Base-by-base conservation (phyloP, 192 early-diverging fungal species). In the Coemansia sp. region DNA sequence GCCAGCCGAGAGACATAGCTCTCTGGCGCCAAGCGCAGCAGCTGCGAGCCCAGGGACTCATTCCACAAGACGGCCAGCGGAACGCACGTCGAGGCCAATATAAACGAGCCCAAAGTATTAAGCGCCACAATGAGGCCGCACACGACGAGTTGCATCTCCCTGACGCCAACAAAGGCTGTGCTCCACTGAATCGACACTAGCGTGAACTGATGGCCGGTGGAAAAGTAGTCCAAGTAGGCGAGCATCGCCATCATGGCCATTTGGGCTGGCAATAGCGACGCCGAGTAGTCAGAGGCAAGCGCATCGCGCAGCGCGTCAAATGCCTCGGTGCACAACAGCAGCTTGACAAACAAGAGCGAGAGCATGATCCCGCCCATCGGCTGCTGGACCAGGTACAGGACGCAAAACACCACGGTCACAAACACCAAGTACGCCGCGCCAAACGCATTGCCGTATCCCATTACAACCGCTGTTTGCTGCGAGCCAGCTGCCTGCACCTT, bases 101-200 rank as follows among this genome's bases (percentile, higher is more conserved):
- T 63, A 65, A 86, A 88, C 1, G 86, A 71, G 0, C 85, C 90
- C 22, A 97, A 77, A 0, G 94, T 94, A 49, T 95, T 94, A n/a
- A 94, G 60, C 15, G 71, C 67, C 19, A 99, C 87, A 35, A 94
- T 71, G 6, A 88, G 68, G 9, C 91, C 90, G 4, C 91, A 91
- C 27, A 89, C 58, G 9, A 86, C 59, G 57, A 87, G 89, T 60
- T 90, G 88, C 72, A 92, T 84, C 20, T 92, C 85, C 6, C 84
- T 71, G 31, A 98, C 76, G 6, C 96, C 97, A 47, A 97, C 82
- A 74, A 95, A 96, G 1, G 91, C 94, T 0, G 93, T 80, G 24
- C 90, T 88, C 93, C 94, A 98, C 64, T 97, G 95, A 10, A 98
- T 89, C n/a, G 93, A 91, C 8, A 92, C 85, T 49, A 98, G 77